Conservation (phyloP, 148 eudicot species). For the Rheum nobile region DNA sequence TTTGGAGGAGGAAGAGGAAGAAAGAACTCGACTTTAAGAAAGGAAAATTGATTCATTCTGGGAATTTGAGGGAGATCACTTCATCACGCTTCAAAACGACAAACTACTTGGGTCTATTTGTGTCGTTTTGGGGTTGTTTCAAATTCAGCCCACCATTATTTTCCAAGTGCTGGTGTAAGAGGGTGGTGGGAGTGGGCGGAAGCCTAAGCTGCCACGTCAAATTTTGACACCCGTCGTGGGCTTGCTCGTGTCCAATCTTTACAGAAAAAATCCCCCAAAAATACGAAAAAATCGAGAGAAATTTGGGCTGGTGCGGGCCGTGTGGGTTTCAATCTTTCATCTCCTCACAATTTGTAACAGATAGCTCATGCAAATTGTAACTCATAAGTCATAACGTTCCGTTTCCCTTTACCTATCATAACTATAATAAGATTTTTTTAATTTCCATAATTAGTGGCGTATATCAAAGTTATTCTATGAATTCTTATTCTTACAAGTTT, state of each 20-base stretch:
- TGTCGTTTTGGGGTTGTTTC: not conserved
- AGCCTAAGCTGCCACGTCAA: not conserved
- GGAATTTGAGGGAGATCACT: not conserved
- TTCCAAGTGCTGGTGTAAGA: not conserved
- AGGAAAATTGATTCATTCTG: not conserved
- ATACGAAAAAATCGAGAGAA: not conserved
- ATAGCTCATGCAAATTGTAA: not conserved
- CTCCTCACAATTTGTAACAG: not conserved
- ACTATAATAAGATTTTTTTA: not conserved
- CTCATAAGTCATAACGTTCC: not conserved
- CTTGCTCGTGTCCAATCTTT: not conserved
- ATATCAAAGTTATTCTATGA: not conserved
- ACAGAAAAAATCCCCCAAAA: not conserved
- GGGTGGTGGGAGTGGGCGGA: not conserved
- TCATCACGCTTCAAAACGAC: not conserved
- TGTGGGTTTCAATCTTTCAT: not conserved
- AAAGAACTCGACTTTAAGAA: not conserved
- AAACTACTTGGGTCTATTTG: not conserved
- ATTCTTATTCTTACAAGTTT: not conserved
- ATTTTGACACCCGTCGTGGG: conserved; percentile 2
- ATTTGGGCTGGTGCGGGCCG: not conserved
- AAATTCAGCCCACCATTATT: not conserved
- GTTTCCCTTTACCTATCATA: not conserved
- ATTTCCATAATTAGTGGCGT: not conserved
- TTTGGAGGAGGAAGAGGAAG: not conserved